Evolutionary conservation across 192 early-diverging fungal genomes (phyloP).

Genomic region (Coemansia sp.): DNA sequence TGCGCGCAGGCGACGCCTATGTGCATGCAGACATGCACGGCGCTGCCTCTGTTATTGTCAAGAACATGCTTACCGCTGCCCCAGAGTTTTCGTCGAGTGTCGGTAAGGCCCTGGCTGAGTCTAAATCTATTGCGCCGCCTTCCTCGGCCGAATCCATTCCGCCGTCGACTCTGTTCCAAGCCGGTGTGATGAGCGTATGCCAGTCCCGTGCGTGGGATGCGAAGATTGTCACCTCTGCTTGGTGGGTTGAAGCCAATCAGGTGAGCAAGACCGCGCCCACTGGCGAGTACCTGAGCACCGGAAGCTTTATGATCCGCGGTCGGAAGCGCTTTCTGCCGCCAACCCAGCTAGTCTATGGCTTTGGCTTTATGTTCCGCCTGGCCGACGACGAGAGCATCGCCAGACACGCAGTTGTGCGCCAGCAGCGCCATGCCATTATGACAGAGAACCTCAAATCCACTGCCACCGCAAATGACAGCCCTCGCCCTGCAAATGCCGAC

Average conservation of each 20-base stretch:
- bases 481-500: not conserved
- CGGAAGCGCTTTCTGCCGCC: constrained; percentile 95
- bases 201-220: constrained; percentile 96
- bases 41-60: constrained; percentile 86
- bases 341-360: constrained; percentile 92
- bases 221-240: constrained; percentile 92
- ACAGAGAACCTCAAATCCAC: constrained; percentile 25
- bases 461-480: not conserved
- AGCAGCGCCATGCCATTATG: constrained; percentile 51
- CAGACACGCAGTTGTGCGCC: constrained; percentile 69
- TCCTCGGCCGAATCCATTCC: constrained; percentile 61
- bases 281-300: constrained; percentile 87
- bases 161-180: constrained; percentile 89
- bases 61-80: constrained; percentile 60
- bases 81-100: constrained; percentile 13
- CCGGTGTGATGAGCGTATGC: constrained; percentile 92
- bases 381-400: constrained; percentile 75
- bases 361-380: constrained; percentile 88
- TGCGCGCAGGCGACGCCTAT: constrained; percentile 74
- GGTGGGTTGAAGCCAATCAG: constrained; percentile 89
- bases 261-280: constrained; percentile 88
- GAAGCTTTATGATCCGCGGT: constrained; percentile 91
- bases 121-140: not conserved
- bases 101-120: constrained; percentile 10
- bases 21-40: constrained; percentile 94